Base-by-base conservation (phyloP, 2,329 filamentous ascomycete genomes). In the Aureobasidium namibiae region DNA sequence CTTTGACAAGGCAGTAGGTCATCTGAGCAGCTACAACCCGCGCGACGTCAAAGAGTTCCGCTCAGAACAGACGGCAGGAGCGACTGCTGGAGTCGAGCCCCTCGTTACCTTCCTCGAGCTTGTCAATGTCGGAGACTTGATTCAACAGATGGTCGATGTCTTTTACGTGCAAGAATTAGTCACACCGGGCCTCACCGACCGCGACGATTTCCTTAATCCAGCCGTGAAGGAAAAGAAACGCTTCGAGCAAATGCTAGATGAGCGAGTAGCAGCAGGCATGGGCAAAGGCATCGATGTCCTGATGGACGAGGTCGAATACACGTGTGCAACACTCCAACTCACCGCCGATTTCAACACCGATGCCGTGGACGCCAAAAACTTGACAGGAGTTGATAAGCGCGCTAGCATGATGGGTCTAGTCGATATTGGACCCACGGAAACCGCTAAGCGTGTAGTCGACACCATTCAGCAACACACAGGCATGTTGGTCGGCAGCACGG, bases 261-360 rank as follows among this genome's bases (percentile, higher is more conserved):
- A 97, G 74, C 89, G 90, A 61, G 94, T 99, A 8, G 94, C 94
- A 4, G 91, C 92, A 9, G 95, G 95, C 1, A 78, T 99, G 63
- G 96, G 96, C 74, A 96, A 95, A 76, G 94, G 94, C 64, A 97
- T 99, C 63, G 92, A 99, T 69, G 94, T 96, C 60, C 82, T 99
- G 44, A 97, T 99, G 88, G 91, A 95, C 67, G 94, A 99, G 75
- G 92, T 97, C 29, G 94, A 99, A 72, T 96, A 95, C 70, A 82
- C 99, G 36, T 91, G 91, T 67, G 91, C 89, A 18, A 96, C 92
- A 0, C 90, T 87, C 2, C 94, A 99, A 71, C 76, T 81, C 24
- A 87, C 91, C 0, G 88, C 88, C 0, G 94, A 99, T 74, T 99
- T 94, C 75, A 96, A 97, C 68, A 48, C 41, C 23, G 54, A 46